Evolutionary conservation across 805 yeast species (phyloP), one percentile per base, ranked within the genome.

Genomic region (Kazachstania psychrophila): DNA sequence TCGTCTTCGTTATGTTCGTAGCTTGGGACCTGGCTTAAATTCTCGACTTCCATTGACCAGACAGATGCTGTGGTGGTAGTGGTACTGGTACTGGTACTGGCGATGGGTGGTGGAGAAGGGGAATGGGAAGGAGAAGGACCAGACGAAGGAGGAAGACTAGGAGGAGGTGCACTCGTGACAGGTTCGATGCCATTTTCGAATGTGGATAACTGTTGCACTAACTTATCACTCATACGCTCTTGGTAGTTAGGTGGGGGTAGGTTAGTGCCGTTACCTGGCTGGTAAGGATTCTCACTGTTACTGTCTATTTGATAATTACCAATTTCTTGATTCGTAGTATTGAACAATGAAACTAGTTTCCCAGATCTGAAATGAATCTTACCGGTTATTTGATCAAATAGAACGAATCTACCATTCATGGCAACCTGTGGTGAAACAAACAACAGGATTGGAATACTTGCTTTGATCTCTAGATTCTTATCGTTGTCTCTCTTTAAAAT

Each of bases 391-490:
- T 61, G 58, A 41, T 65, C 70, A 33, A 63, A 46, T 11, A 63
- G 42, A 7, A 65, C 63, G 31, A 48, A 50, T 18, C 69, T 48
- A 9, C 69, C 69, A 18, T 56, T 46, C 42, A 87, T 70, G 1
- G 79, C 69, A 5, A 85, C 79, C 48, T 79, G 79, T 2, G 96
- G 96, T 14, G 78, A 70, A 12, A 84, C 73, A 57, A 74, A 82
- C 15, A 83, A 54, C 23, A 68, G 69, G 4, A 88, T 69, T 0
- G 97, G 96, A 33, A 89, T 61, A 5, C 89, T 79, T 0, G 95
- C 95, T 19, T 95, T 68, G 37, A 89, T 67, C 58, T 88, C 96
- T 8, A 94, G 79, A 3, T 76, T 76, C 51, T 83, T 92, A 5
- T 79, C 86, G 0, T 80, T 75, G 52, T 82, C 83, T 16, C 47